Evolutionary conservation across 1,284 basidiomycete species (phyloP).

Genomic region (Xanthoconium separans): DNA sequence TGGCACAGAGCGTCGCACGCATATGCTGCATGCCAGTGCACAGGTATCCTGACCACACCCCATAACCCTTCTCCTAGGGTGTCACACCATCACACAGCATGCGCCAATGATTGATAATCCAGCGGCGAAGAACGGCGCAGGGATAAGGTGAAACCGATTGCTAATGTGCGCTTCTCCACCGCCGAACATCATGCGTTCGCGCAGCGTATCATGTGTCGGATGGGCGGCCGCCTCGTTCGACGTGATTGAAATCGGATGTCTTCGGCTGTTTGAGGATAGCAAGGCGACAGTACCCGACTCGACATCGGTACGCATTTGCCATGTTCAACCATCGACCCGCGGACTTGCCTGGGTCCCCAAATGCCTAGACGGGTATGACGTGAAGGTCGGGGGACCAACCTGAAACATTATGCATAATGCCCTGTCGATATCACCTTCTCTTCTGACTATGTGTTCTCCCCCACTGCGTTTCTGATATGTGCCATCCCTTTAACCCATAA

Average conservation of each 20-base stretch:
- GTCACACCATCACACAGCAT: not conserved
- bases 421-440: too few relatives aligned
- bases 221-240: not conserved
- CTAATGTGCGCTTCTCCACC: not conserved
- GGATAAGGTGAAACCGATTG: not conserved
- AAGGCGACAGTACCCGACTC: not conserved
- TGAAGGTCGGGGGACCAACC: too few relatives aligned
- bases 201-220: conserved; percentile 1
- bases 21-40: not conserved
- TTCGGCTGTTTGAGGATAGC: conserved; percentile 9
- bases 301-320: not conserved
- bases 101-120: not conserved
- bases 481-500: too few relatives aligned
- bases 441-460: not conserved
- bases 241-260: not conserved
- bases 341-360: not conserved
- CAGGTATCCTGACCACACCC: not conserved
- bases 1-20: too few relatives aligned
- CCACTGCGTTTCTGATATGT: not conserved
- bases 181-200: not conserved
- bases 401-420: too few relatives aligned
- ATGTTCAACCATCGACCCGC: not conserved
- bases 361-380: too few relatives aligned
- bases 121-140: not conserved
- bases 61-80: not conserved